Evolutionary conservation across 768 basidiomycete genomes (phyloP), one percentile per base, ranked within the genome.

Genomic region (Artomyces pyxidatus): DNA sequence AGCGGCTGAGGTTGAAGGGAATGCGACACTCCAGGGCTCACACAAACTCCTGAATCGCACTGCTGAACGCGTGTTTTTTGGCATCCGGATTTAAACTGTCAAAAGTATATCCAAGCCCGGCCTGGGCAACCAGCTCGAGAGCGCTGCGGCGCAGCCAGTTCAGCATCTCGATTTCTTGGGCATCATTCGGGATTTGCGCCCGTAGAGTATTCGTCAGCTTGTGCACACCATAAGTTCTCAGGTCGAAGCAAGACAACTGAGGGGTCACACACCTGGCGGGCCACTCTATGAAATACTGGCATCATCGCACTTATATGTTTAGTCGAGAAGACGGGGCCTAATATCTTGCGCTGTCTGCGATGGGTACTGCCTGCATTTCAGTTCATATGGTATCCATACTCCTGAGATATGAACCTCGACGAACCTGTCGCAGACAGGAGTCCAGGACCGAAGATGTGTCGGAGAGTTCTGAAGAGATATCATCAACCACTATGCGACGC

Each of bases 311-410:
- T 39, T 14, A 49, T 42, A 17, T 49, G 41, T n/a, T 42, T 44
- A 23, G 29, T 37, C 7, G 40, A 42, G 48, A 49, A 49, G 16
- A 49, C 41, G 14, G 48, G 48, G 29, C 37, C 43, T 32, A 49
- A 23, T 8, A 49, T 42, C 28, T 49, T 49, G 10, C 48, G 40
- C 27, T 49, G 48, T 22, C 29, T 49, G 17, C 35, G 9, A 25
- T 49, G 48, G 16, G 23, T 14, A 8, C 43, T 29, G 11, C 48
- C 48, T 49, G 29, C 16, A 14, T 14, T 23, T 23, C 17, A 40
- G 12, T 4, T n/a, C n/a, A n/a, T n/a, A n/a, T n/a, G n/a, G n/a
- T n/a, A n/a, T n/a, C n/a, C n/a, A n/a, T n/a, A n/a, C n/a, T n/a
- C n/a, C n/a, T n/a, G n/a, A n/a, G n/a, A n/a, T n/a, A n/a, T n/a